Conservation (phyloP, 2,329 filamentous ascomycete species). For the Endoconidiophora laricicola region DNA sequence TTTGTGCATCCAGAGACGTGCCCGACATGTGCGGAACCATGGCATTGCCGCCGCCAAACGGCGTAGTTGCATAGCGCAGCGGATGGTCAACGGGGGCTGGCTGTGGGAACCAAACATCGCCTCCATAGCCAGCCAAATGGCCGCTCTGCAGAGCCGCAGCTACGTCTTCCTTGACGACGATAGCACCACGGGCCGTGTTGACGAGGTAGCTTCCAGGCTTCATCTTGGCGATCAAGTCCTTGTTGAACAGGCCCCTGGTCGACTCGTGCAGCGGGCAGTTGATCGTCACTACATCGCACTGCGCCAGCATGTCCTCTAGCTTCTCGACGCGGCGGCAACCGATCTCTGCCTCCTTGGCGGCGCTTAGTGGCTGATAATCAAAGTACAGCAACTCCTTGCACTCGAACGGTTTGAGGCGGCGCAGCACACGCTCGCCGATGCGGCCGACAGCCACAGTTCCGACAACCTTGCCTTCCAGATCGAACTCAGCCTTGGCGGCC, state of each 20-base stretch:
- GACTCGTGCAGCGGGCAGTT: conserved; percentile 99
- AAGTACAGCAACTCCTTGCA: conserved; percentile 99
- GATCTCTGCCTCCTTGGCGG: conserved; percentile 70
- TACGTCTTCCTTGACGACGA: conserved; percentile 98
- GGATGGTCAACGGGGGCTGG: conserved; percentile 86
- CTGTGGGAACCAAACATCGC: conserved; percentile 95
- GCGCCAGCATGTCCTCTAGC: conserved; percentile 83
- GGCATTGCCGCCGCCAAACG: conserved; percentile 92
- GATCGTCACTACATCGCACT: conserved; percentile 97
- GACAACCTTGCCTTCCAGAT: conserved; percentile 93
- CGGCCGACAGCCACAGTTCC: conserved; percentile 94
- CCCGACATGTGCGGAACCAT: conserved; percentile 99
- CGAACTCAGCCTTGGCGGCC: conserved; percentile 95
- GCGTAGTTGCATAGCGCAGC: conserved; percentile 83
- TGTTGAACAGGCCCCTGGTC: conserved; percentile 93
- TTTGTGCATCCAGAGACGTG: conserved; percentile 95
- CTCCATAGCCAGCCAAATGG: conserved; percentile 77
- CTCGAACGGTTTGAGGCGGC: conserved; percentile 91
- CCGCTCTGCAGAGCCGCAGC: conserved; percentile 82
- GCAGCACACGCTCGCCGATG: conserved; percentile 94
- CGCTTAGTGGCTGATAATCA: conserved; percentile 86
- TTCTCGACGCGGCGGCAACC: conserved; percentile 75
- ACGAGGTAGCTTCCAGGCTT: conserved; percentile 96
- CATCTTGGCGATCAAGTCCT: conserved; percentile 97
- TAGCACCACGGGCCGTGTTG: conserved; percentile 97